Percentiles rank a stretch among this genome's conserved stretches.
These are phyloP conservation scores for Saccharum spontaneum DNA, from an alignment of 176 grass and related monocot species.

Conservation along the genomic window DNA sequence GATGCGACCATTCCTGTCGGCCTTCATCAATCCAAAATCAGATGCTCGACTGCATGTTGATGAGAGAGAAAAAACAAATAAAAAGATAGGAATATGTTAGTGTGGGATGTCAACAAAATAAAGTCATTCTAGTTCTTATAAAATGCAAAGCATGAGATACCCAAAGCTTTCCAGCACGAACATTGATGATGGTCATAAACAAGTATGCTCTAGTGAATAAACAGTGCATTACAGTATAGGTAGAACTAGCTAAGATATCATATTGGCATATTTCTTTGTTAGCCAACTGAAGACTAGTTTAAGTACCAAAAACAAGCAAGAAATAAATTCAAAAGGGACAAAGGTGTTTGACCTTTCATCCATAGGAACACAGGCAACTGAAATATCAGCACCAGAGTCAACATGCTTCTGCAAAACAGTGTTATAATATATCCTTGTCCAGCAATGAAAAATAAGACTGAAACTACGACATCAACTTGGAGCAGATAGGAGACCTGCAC, in stretches of 20 bases:
- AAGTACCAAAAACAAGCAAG: not conserved
- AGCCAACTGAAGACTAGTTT: not conserved
- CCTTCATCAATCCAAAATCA: conserved; percentile 80
- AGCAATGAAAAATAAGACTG: not conserved
- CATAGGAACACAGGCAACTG: conserved; percentile 70
- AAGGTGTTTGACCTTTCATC: conserved; percentile 58
- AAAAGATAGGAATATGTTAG: not conserved
- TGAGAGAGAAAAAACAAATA: conserved; percentile 17
- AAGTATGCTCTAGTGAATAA: not conserved
- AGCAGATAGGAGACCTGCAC: conserved; percentile 59
- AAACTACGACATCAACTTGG: not conserved
- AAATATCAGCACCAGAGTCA: conserved; percentile 71
- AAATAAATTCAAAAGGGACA: not conserved
- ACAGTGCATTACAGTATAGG: not conserved
- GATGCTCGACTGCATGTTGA: conserved; percentile 65
- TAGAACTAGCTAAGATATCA: not conserved
- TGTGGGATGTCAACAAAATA: not conserved
- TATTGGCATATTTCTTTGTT: conserved; percentile 5
- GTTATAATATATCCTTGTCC: not conserved
- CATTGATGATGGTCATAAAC: not conserved
- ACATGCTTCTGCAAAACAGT: conserved; percentile 66
- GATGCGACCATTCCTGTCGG: conserved; percentile 52
- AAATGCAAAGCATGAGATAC: not conserved
- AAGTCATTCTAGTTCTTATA: not conserved
- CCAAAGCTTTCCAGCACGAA: not conserved